Percentiles rank a stretch among this genome's conserved stretches.
Evolutionary conservation across 75 land plant genomes (phyloP).

Genomic region (Cryptomeria japonica): DNA sequence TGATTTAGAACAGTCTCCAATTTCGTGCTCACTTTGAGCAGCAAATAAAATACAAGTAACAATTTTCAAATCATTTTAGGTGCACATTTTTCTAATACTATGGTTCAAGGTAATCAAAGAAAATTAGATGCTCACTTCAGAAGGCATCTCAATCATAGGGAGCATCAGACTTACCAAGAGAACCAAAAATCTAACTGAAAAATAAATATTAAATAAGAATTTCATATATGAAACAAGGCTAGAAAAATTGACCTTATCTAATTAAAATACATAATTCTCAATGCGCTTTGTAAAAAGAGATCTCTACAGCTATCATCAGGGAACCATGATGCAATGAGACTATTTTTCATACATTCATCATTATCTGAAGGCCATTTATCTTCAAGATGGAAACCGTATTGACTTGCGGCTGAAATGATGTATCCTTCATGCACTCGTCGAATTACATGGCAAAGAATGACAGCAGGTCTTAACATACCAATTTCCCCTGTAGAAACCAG

Average conservation of each 20-base stretch:
- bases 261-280: conserved; percentile 53
- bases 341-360: conserved; percentile 4
- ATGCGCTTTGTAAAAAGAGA: conserved; percentile 26
- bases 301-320: background rate
- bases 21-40: background rate
- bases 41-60: background rate
- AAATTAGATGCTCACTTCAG: background rate
- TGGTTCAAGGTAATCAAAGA: background rate
- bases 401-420: conserved; percentile 59
- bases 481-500: conserved; percentile 31
- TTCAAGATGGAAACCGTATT: conserved; percentile 61
- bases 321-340: conserved; percentile 56
- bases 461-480: conserved; percentile 31
- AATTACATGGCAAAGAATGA: conserved; percentile 77
- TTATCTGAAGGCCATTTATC: conserved; percentile 52
- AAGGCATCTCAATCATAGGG: background rate
- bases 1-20: no score
- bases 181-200: background rate
- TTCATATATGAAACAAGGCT: background rate
- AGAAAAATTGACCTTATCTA: conserved; percentile 4
- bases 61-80: background rate
- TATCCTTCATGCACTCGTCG: conserved; percentile 72
- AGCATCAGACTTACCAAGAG: background rate
- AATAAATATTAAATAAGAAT: background rate
- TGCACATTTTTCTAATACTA: background rate